Conservation (phyloP, 495 filamentous ascomycete species). For the Lasiosphaeriaceae sp. region DNA sequence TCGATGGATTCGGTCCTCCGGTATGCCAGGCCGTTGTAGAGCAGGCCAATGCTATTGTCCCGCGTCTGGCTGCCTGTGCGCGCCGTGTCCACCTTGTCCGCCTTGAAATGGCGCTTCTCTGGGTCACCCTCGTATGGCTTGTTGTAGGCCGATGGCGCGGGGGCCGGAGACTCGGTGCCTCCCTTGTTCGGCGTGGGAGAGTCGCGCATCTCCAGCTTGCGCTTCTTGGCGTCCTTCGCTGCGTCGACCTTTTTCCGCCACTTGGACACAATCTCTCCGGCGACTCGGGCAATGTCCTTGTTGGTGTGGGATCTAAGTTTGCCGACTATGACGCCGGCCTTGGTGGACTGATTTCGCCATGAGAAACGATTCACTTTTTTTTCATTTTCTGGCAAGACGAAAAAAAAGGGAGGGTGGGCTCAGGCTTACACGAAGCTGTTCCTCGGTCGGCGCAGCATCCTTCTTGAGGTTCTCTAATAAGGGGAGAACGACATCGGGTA, state of each 20-base stretch:
- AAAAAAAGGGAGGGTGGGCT: not conserved
- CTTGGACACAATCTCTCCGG: conserved; percentile 76
- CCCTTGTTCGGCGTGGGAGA: conserved; percentile 41
- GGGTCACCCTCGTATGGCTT: conserved; percentile 66
- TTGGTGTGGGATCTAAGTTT: conserved; percentile 71
- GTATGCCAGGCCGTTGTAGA: conserved; percentile 78
- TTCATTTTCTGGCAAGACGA: not conserved
- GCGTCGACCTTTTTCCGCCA: conserved; percentile 79
- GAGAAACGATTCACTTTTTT: not conserved
- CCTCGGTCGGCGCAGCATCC: conserved; percentile 78
- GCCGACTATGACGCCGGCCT: conserved; percentile 84
- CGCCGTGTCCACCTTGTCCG: conserved; percentile 68
- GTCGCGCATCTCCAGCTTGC: conserved; percentile 41
- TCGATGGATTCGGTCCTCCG: conserved; percentile 53
- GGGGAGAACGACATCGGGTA: conserved; percentile 53
- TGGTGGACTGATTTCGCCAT: conserved; percentile 65
- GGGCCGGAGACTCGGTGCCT: conserved; percentile 36
- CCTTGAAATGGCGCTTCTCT: conserved; percentile 73
- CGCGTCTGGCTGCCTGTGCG: conserved; percentile 68
- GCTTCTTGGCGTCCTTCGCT: conserved; percentile 58
- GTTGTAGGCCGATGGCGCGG: conserved; percentile 37
- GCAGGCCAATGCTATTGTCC: conserved; percentile 79
- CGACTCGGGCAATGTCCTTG: conserved; percentile 68
- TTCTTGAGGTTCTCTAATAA: conserved; percentile 75
- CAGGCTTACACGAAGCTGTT: conserved; percentile 64